Percentiles rank a stretch among this genome's conserved stretches.
Conservation (phyloP, 2,329 filamentous ascomycete genomes). For the Trichoderma sp. region DNA sequence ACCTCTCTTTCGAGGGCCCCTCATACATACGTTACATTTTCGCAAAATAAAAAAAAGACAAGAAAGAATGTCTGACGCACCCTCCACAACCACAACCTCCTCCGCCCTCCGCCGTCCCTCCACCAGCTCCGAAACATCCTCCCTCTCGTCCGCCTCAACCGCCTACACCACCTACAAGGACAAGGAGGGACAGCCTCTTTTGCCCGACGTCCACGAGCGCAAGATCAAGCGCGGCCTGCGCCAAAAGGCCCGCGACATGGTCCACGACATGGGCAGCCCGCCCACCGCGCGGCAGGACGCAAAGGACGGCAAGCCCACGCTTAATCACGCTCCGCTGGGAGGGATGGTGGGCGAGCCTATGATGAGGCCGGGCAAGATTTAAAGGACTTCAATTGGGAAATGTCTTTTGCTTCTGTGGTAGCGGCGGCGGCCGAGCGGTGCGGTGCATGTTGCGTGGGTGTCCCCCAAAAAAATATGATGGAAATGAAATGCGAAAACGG, state of each 20-base stretch:
- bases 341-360: slow-evolving; percentile 29
- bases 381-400: too few relatives aligned
- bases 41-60: not conserved
- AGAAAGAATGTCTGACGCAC: not conserved
- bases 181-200: slow-evolving; percentile 6
- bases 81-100: not conserved
- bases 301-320: slow-evolving; percentile 34
- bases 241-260: slow-evolving; percentile 37
- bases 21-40: not conserved
- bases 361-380: slow-evolving; percentile 28
- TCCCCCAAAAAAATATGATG: not conserved
- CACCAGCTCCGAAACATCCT: slow-evolving; percentile 35
- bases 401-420: too few relatives aligned
- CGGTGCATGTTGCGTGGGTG: too few relatives aligned
- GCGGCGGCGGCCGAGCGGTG: too few relatives aligned
- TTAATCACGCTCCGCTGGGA: slow-evolving; percentile 33
- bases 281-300: slow-evolving; percentile 37
- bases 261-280: slow-evolving; percentile 37
- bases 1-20: not conserved
- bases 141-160: slow-evolving; percentile 35
- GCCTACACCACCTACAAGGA: slow-evolving; percentile 35
- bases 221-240: slow-evolving; percentile 31
- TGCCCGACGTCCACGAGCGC: slow-evolving; percentile 3
- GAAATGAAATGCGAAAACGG: slow-evolving; percentile 8
- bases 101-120: slow-evolving; percentile 29